Evolutionary conservation across 495 filamentous ascomycete species (phyloP).

Genomic region (Penicillium paxilli): DNA sequence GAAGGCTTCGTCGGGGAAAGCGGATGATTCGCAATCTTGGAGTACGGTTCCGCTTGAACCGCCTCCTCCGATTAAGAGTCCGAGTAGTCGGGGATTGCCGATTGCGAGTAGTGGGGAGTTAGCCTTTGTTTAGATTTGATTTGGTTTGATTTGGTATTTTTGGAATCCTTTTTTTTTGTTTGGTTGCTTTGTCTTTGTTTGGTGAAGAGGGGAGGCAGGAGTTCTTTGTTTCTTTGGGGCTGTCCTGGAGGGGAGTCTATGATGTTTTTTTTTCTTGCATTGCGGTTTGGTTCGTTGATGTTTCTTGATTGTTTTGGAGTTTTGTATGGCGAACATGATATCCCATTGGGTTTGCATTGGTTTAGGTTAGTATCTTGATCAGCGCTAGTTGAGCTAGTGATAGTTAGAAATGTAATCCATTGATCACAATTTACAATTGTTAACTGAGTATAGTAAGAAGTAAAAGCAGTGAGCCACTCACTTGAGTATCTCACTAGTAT

Average conservation of each 20-base stretch:
- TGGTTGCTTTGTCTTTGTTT: not conserved
- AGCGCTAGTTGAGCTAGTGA: conserved; percentile 9
- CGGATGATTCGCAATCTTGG: conserved; percentile 6
- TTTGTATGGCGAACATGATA: conserved; percentile 33
- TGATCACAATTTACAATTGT: not conserved
- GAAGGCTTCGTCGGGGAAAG: conserved; percentile 17
- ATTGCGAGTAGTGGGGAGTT: conserved; percentile 32
- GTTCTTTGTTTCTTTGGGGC: not conserved
- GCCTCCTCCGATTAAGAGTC: conserved; percentile 16
- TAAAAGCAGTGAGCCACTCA: no score
- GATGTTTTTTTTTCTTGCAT: not conserved
- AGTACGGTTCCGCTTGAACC: conserved; percentile 15
- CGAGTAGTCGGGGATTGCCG: conserved; percentile 21
- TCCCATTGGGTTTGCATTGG: conserved; percentile 24
- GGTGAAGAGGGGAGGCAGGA: no score
- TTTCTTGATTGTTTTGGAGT: conserved; percentile 11
- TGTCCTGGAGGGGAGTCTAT: not conserved
- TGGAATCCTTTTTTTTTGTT: not conserved
- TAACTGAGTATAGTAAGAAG: not conserved
- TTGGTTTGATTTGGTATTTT: not conserved
- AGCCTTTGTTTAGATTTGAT: conserved; percentile 30
- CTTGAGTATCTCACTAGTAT: no score
- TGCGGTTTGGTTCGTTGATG: conserved; percentile 1
- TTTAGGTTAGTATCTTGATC: not conserved
- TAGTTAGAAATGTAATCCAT: conserved; percentile 1